phyloP scores from a whole-genome alignment of 208 protist genomes.

The Giardia duodenalis region DNA sequence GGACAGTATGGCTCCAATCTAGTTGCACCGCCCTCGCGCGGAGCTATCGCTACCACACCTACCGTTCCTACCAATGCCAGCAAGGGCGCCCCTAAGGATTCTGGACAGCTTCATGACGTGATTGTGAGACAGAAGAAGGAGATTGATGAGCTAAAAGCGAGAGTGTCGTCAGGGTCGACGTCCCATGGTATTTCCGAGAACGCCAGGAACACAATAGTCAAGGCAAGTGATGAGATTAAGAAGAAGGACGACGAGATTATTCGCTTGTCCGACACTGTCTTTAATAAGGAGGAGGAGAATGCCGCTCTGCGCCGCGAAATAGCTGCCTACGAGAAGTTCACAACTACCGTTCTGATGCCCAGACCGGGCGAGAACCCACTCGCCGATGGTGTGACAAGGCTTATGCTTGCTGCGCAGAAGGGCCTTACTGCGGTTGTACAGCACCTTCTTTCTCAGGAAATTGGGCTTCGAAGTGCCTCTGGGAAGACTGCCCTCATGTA shows the following conservation, averaged over 20 bases:
- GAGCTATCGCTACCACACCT: not conserved
- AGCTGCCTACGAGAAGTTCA: not conserved
- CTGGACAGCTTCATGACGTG: not conserved
- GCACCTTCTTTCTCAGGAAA: not conserved
- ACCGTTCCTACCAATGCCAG: not conserved
- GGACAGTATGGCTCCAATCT: not conserved
- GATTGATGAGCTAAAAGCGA: not conserved
- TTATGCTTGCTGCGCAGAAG: not conserved
- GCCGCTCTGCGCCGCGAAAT: not conserved
- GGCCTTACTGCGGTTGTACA: not conserved
- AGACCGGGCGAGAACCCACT: not conserved
- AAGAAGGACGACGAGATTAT: not conserved
- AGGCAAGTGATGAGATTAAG: not conserved
- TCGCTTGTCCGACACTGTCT: not conserved
- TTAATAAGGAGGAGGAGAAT: not conserved
- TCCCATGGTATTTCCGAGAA: not conserved
- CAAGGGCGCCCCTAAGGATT: not conserved
- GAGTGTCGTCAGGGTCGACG: too few relatives aligned
- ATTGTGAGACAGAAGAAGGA: slow-evolving; percentile 2
- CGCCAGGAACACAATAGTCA: not conserved
- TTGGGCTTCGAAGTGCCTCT: not conserved
- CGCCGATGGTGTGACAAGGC: not conserved
- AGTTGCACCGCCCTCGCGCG: not conserved
- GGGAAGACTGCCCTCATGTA: slow-evolving; percentile 8
- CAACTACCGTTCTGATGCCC: not conserved